Conservation (phyloP, 108 stramenopile species). For the Skeletonema tropicum region DNA sequence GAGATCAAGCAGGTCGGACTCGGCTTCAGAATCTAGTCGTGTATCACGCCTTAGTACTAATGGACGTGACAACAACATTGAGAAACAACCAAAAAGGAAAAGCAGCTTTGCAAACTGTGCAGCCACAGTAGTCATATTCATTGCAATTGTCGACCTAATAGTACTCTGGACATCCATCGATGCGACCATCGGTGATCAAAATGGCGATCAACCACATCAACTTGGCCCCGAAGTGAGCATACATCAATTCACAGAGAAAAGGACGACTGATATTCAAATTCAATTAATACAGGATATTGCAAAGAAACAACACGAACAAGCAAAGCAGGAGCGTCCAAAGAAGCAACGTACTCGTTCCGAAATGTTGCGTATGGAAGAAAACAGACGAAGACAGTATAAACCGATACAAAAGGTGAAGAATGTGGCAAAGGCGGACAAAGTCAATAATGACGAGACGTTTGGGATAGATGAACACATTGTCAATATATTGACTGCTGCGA, state of each 20-base stretch:
- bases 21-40: background rate
- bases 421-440: background rate
- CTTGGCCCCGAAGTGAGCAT: background rate
- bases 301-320: slow-evolving; percentile 1
- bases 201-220: background rate
- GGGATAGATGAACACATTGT: slow-evolving; percentile 50
- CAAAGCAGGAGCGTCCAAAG: slow-evolving; percentile 4
- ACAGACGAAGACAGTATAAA: background rate
- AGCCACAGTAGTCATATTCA: background rate
- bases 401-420: slow-evolving; percentile 1
- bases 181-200: background rate
- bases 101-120: background rate
- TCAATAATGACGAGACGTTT: slow-evolving; percentile 17
- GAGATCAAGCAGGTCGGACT: background rate
- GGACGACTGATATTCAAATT: background rate
- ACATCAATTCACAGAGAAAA: background rate
- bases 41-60: background rate
- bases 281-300: background rate
- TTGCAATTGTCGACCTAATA: background rate
- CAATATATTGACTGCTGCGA: slow-evolving; percentile 56
- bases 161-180: background rate
- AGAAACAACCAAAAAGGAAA: too few relatives aligned
- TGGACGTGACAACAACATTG: background rate
- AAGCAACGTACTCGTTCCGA: slow-evolving; percentile 9
- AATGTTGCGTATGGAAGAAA: background rate